Conservation (phyloP, 306 rosid species). For the Cucumis hystrix region DNA sequence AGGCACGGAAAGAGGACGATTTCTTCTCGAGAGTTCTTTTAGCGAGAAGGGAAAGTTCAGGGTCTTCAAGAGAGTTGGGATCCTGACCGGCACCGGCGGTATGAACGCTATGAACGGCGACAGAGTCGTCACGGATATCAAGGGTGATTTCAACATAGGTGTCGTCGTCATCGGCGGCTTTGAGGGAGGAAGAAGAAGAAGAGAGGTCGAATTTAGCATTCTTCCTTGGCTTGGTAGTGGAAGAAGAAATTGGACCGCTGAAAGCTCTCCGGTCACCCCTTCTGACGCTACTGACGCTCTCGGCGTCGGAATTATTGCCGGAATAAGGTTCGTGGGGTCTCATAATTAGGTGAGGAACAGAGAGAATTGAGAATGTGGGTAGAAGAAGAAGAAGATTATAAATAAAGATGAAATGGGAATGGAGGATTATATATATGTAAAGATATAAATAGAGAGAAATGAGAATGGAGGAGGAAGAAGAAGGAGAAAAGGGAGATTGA, state of each 20-base stretch:
- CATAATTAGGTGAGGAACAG: neutral
- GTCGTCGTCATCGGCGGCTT: constrained; percentile 8
- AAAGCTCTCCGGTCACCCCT: constrained; percentile 11
- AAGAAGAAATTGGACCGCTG: constrained; percentile 24
- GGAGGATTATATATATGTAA: neutral
- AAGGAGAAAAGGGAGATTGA: neutral
- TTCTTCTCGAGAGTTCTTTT: constrained; percentile 23
- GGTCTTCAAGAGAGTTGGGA: constrained; percentile 15
- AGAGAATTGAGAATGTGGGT: neutral
- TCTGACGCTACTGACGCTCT: neutral
- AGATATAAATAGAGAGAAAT: neutral
- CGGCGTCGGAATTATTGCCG: neutral
- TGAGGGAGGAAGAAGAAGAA: neutral
- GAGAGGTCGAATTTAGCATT: constrained; percentile 9
- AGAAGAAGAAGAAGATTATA: neutral
- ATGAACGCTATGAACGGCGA: constrained; percentile 53
- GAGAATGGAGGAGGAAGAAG: neutral
- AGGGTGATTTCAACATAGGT: constrained; percentile 41
- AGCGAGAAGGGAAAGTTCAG: constrained; percentile 31
- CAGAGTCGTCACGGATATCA: constrained; percentile 40
- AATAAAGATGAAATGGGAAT: neutral
- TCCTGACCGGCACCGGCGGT: constrained; percentile 9
- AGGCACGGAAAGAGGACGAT: constrained; percentile 27
- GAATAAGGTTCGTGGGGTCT: neutral
- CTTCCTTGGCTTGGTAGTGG: constrained; percentile 5